Evolutionary conservation across 805 yeast genomes (phyloP).

Genomic region (Maudiozyma bulderi): DNA sequence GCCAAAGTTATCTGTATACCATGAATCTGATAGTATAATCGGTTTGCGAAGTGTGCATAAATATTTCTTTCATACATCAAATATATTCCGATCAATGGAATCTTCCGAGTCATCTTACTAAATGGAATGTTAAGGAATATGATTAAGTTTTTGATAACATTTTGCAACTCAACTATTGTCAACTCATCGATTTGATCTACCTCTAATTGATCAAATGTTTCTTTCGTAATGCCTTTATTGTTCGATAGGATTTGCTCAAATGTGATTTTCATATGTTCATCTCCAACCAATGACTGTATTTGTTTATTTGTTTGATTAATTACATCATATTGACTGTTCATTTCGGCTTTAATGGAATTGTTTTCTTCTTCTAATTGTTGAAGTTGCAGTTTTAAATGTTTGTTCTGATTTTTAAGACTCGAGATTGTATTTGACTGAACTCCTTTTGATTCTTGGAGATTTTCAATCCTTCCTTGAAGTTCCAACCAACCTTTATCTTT

Average conservation of each 20-base stretch:
- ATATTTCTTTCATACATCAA: conserved; percentile 23
- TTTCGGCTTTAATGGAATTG: too few relatives aligned
- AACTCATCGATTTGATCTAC: conserved; percentile 24
- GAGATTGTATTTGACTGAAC: not conserved
- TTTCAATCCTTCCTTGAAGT: not conserved
- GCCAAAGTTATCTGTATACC: conserved; percentile 21
- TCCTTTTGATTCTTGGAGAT: not conserved
- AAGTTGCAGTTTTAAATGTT: not conserved
- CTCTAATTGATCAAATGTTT: conserved; percentile 3
- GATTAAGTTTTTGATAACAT: conserved; percentile 28
- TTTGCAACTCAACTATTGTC: conserved; percentile 26
- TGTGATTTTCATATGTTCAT: conserved; percentile 14
- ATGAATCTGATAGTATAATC: conserved; percentile 26
- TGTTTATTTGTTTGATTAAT: not conserved
- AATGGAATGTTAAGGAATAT: conserved; percentile 28
- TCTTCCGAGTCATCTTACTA: conserved; percentile 17
- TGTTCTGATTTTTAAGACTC: not conserved
- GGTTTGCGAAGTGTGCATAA: conserved; percentile 26
- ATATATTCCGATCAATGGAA: conserved; percentile 21
- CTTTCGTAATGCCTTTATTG: not conserved
- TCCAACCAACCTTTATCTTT: not conserved
- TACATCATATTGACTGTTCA: not conserved
- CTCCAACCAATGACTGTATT: conserved; percentile 13
- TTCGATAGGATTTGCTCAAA: not conserved
- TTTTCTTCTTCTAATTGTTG: not conserved